phyloP scores from a whole-genome alignment of 2,329 filamentous ascomycete species.

The Arthrobotrys megalospora region DNA sequence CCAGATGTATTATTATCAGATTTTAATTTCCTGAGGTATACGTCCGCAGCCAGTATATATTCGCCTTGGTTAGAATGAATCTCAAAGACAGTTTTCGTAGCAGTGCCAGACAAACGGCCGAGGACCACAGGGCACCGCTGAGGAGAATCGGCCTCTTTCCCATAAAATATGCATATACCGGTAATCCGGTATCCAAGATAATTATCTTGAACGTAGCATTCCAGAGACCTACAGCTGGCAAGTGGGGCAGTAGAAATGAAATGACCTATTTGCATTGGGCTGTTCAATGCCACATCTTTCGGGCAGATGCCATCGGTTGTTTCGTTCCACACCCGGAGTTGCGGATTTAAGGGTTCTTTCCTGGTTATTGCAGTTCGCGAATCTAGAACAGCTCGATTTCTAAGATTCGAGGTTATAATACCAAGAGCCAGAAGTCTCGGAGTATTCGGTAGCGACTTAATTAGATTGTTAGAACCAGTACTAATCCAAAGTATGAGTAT shows the following conservation, averaged over 20 bases:
- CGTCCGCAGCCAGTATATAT: constrained; percentile 22
- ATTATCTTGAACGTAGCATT: constrained; percentile 30
- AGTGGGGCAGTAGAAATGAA: constrained; percentile 19
- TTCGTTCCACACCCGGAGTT: constrained; percentile 8
- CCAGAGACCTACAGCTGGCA: constrained; percentile 12
- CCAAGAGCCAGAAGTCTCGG: constrained; percentile 10
- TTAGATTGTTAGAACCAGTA: not conserved
- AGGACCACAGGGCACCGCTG: constrained; percentile 5
- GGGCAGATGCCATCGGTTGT: not conserved
- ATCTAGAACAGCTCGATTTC: not conserved
- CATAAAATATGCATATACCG: constrained; percentile 33
- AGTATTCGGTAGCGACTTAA: not conserved
- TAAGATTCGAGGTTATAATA: not conserved
- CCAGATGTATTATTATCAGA: not conserved
- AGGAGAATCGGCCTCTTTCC: constrained; percentile 17
- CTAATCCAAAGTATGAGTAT: not conserved
- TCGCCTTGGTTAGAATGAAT: constrained; percentile 25
- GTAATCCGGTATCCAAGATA: constrained; percentile 22
- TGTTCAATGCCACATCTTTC: not conserved
- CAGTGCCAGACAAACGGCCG: constrained; percentile 4
- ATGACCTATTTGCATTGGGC: not conserved
- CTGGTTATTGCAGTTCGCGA: too few species aligned
- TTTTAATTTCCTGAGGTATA: constrained; percentile 5
- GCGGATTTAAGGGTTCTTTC: constrained; percentile 12
- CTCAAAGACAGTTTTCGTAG: constrained; percentile 16